Percentiles rank a stretch among this genome's conserved stretches.
phyloP scores from a whole-genome alignment of 2,329 filamentous ascomycete species.

The Claviceps paspali region DNA sequence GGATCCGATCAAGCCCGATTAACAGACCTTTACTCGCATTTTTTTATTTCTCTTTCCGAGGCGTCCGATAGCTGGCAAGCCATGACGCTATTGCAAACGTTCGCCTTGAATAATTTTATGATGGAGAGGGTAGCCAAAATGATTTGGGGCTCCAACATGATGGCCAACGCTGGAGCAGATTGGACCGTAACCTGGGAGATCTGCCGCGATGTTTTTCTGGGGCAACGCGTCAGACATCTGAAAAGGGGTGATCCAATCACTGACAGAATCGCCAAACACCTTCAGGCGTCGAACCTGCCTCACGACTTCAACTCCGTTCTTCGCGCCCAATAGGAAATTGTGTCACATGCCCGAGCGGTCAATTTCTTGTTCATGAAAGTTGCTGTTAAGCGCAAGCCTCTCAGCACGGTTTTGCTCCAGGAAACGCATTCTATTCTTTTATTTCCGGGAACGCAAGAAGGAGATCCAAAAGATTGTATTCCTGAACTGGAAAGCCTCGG shows the following conservation, averaged over 20 bases:
- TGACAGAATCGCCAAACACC: not conserved
- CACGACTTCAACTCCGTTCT: not conserved
- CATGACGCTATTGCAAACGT: not conserved
- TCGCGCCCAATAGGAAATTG: not conserved
- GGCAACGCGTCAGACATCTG: not conserved
- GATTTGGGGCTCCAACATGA: not conserved
- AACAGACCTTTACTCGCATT: not conserved
- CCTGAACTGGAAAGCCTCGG: not conserved
- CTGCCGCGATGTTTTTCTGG: not conserved
- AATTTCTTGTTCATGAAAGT: not conserved
- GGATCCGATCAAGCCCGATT: not conserved
- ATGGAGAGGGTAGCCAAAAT: not conserved
- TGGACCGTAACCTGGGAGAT: not conserved
- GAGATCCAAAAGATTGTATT: not conserved
- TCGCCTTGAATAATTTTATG: not conserved
- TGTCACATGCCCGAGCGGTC: not conserved
- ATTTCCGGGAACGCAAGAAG: not conserved
- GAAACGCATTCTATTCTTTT: not conserved
- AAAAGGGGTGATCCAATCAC: not conserved
- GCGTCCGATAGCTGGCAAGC: not conserved
- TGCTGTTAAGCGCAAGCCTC: not conserved
- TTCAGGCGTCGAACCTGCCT: not conserved
- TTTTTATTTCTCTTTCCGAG: not conserved
- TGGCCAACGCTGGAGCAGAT: not conserved
- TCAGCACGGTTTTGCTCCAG: not conserved